Evolutionary conservation across 2,329 filamentous ascomycete genomes (phyloP).

Genomic region (Monosporascus sp.): DNA sequence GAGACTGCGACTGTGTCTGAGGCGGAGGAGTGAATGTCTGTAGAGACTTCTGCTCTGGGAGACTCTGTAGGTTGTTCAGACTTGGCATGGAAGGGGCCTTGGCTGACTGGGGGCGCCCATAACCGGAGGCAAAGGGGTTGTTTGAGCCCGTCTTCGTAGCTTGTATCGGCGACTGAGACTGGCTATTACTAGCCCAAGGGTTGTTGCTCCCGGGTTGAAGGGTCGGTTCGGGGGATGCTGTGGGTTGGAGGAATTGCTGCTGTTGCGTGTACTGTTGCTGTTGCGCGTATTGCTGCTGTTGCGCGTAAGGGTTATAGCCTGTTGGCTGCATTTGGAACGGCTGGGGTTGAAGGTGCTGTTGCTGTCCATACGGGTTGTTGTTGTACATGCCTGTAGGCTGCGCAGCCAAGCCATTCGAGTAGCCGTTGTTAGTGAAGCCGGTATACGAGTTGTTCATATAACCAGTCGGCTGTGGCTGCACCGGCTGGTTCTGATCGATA

Average conservation of each 20-base stretch:
- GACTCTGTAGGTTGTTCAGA: slow-evolving; percentile 52
- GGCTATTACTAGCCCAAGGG: slow-evolving; percentile 69
- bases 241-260: slow-evolving; percentile 41
- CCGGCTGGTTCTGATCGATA: slow-evolving; percentile 68
- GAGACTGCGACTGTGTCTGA: slow-evolving; percentile 27
- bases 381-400: slow-evolving; percentile 63
- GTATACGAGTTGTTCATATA: slow-evolving; percentile 50
- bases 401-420: slow-evolving; percentile 60
- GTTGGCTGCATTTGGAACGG: slow-evolving; percentile 46
- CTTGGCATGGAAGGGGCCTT: slow-evolving; percentile 59
- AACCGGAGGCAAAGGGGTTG: slow-evolving; percentile 86
- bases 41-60: slow-evolving; percentile 84
- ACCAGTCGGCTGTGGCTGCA: slow-evolving; percentile 77
- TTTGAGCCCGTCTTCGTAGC: slow-evolving; percentile 92
- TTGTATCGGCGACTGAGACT: slow-evolving; percentile 59
- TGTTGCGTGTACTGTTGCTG: slow-evolving; percentile 32
- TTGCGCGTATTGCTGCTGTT: slow-evolving; percentile 44
- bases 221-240: slow-evolving; percentile 50
- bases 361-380: slow-evolving; percentile 58
- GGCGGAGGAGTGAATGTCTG: slow-evolving; percentile 36
- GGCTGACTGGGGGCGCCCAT: slow-evolving; percentile 55
- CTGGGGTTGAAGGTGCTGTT: slow-evolving; percentile 32
- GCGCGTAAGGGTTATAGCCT: slow-evolving; percentile 50
- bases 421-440: slow-evolving; percentile 62
- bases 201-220: slow-evolving; percentile 85